Evolutionary conservation across 176 grass and related monocot genomes (phyloP).

Genomic region (Bolboschoenus planiculmis): DNA sequence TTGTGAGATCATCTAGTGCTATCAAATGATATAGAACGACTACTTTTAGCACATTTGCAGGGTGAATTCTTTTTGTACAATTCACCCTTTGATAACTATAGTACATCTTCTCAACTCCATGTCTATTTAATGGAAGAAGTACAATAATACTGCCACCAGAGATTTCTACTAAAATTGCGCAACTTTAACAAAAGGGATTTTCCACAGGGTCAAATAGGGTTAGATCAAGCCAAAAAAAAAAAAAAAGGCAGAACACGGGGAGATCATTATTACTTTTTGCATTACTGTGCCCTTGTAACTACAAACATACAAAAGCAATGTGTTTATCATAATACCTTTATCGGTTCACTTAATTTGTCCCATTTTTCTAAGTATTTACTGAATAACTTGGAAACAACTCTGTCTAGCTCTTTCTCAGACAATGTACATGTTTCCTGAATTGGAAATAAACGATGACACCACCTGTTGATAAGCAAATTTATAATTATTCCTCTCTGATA

Average conservation of each 20-base stretch:
- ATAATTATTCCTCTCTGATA: not conserved
- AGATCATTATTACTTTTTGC: not conserved
- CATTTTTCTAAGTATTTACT: slow-evolving; percentile 37
- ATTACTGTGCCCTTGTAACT: not conserved
- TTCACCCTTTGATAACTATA: not conserved
- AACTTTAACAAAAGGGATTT: not conserved
- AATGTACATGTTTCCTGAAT: slow-evolving; percentile 90
- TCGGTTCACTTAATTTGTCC: slow-evolving; percentile 35
- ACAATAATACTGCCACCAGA: not conserved
- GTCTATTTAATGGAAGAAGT: not conserved
- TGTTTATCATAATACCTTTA: slow-evolving; percentile 45
- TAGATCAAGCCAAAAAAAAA: too few relatives aligned
- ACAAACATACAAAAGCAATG: not conserved
- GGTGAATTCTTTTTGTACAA: not conserved
- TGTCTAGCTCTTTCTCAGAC: slow-evolving; percentile 53
- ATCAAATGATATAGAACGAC: not conserved
- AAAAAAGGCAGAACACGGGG: not conserved
- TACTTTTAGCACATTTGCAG: not conserved
- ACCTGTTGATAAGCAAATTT: slow-evolving; percentile 46
- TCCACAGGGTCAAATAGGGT: not conserved
- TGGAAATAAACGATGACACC: slow-evolving; percentile 93
- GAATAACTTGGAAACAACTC: slow-evolving; percentile 71
- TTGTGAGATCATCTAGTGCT: not conserved
- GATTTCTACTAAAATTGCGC: too few relatives aligned
- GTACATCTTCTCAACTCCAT: not conserved